These are phyloP conservation scores for Rosa rugosa DNA, from an alignment of 306 rosid genomes.

Conservation along the genomic window DNA sequence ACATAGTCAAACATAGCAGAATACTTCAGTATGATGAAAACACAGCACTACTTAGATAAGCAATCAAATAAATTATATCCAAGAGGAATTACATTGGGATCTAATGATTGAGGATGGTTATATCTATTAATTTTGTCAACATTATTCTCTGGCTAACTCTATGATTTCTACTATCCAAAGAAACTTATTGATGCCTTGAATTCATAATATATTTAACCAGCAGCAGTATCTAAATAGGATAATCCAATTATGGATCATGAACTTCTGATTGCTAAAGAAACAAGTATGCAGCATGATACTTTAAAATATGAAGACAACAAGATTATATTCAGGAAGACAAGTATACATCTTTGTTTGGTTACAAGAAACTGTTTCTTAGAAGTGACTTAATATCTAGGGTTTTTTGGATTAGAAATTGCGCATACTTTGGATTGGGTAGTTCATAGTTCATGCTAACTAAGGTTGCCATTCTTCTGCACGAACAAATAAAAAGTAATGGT, in stretches of 20 bases:
- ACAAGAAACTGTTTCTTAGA: background rate
- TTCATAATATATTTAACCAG: background rate
- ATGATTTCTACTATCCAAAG: background rate
- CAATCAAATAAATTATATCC: background rate
- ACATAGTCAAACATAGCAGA: background rate
- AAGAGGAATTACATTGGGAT: background rate
- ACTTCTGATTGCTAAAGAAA: background rate
- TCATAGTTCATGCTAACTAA: background rate
- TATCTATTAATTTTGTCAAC: background rate
- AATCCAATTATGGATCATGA: conserved; percentile 1
- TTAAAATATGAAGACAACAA: background rate
- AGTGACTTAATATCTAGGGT: background rate
- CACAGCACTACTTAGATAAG: background rate
- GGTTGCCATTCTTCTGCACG: background rate
- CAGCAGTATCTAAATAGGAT: background rate
- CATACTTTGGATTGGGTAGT: background rate
- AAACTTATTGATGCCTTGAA: background rate
- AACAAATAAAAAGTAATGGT: background rate
- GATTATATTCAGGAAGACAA: background rate
- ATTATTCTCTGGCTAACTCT: background rate
- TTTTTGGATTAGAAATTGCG: background rate
- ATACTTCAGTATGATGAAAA: background rate
- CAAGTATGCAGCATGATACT: background rate
- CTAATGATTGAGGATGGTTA: background rate
- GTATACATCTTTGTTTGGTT: background rate